Evolutionary conservation across 2,329 filamentous ascomycete species (phyloP).

Genomic region (Xylaria sp.): DNA sequence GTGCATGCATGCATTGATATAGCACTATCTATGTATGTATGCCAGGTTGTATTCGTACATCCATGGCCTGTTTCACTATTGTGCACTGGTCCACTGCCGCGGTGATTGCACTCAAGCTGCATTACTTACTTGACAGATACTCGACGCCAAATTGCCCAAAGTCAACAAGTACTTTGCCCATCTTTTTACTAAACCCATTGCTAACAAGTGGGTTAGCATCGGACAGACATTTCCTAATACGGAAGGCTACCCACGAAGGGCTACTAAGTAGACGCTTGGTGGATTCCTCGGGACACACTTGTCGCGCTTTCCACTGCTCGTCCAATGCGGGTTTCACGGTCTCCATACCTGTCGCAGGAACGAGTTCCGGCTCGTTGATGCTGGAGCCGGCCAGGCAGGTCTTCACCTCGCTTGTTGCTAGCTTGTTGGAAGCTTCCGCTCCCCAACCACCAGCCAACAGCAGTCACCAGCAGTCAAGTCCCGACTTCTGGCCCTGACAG

Average conservation of each 20-base stretch:
- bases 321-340: constrained; percentile 41
- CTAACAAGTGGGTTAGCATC: constrained; percentile 27
- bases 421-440: constrained; percentile 11
- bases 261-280: constrained; percentile 35
- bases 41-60: constrained; percentile 19
- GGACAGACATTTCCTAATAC: constrained; percentile 31
- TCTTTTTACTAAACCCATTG: constrained; percentile 29
- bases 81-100: constrained; percentile 30
- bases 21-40: not conserved
- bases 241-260: constrained; percentile 33
- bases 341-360: constrained; percentile 45
- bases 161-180: constrained; percentile 23
- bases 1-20: constrained; percentile 18
- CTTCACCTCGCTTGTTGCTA: constrained; percentile 28
- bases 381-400: constrained; percentile 13
- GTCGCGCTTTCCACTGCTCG: constrained; percentile 36
- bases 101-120: constrained; percentile 17
- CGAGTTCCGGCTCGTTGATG: constrained; percentile 46
- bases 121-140: constrained; percentile 29
- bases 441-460: constrained; percentile 5
- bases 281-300: constrained; percentile 14
- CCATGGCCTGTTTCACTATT: constrained; percentile 47
- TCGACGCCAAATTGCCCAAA: constrained; percentile 4
- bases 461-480: not conserved
- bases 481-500: constrained; percentile 13